Base-by-base conservation (phyloP, 352 stramenopile genomes). In the Pythium folliculosum region DNA sequence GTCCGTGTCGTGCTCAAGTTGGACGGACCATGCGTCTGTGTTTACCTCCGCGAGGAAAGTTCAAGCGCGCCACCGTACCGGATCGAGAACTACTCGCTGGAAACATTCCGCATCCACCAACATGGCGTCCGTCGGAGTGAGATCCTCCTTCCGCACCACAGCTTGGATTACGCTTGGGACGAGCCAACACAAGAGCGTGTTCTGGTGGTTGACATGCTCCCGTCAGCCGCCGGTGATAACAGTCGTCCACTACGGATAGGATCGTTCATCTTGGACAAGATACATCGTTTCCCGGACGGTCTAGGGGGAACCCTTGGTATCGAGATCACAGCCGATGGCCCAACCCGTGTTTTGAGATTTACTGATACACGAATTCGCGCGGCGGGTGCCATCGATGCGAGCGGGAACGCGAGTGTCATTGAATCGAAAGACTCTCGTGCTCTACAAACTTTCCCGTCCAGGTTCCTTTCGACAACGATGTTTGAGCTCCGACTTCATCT, bases 31-130 rank as follows among this genome's bases (percentile, higher is more conserved):
- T 92, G 86, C 35, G 68, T 95, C n/a, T 95, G 83, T 48, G 82
- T 92, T 12, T 94, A 90, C 62, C 82, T 95, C 32, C 78, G 82
- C 23, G 86, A 94, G 73, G 86, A 94, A 67, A 87, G 72, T 30
- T 88, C 82, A 7, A 91, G 78, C 58, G 84, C 80, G 6, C 87
- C 89, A 5, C 89, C 89, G 32, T 96, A 95, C 65, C 87, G 89
- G 21, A 84, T 96, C 37, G 89, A 96, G 37, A 96, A 96, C 45
- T 96, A 93, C 71, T 96, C 89, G 27, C 65, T 96, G 19, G 89
- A 96, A 69, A 96, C 89, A 21, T 77, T 96, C 53, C 87, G 89
- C 50, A 85, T 92, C 23, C 87, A 96, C 38, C 89, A 95, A 65
- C 81, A 90, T 37, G 77, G 84, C 25, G 89, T 96, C 3, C 83